Evolutionary conservation across 352 stramenopile species (phyloP).

Genomic region (Phytophthora aleatoria): DNA sequence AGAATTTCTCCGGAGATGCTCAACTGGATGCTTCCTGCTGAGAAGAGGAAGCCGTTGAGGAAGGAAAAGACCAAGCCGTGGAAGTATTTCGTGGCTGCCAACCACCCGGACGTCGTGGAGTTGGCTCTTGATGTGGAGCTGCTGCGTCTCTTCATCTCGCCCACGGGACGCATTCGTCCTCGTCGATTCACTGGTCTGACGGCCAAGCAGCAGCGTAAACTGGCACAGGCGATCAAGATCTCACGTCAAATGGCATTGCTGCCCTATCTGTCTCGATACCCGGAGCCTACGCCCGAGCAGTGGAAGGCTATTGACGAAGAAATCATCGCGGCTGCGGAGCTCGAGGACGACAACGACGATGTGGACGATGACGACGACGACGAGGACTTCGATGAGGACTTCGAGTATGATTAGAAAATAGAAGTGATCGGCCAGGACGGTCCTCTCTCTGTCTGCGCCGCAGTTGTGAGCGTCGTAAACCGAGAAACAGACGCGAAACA

Average conservation of each 20-base stretch:
- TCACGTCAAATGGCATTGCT: conserved; percentile 77
- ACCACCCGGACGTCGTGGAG: conserved; percentile 79
- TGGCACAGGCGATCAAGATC: conserved; percentile 79
- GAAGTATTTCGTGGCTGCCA: conserved; percentile 81
- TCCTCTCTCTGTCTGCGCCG: conserved; percentile 6
- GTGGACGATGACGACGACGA: conserved; percentile 69
- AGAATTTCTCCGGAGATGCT: conserved; percentile 73
- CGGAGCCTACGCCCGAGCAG: conserved; percentile 79
- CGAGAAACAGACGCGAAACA: conserved; percentile 17
- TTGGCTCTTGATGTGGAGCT: conserved; percentile 80
- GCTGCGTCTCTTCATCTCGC: conserved; percentile 83
- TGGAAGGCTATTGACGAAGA: conserved; percentile 85
- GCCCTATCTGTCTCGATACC: conserved; percentile 82
- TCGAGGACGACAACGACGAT: conserved; percentile 57
- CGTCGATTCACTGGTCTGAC: conserved; percentile 82
- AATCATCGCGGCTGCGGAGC: conserved; percentile 63
- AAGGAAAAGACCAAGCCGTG: conserved; percentile 71
- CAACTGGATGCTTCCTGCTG: conserved; percentile 80
- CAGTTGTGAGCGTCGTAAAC: conserved; percentile 21
- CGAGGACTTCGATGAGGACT: conserved; percentile 71
- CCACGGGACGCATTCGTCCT: conserved; percentile 80
- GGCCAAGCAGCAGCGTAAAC: conserved; percentile 84
- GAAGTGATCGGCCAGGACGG: conserved; percentile 21
- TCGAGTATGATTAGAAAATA: conserved; percentile 73
- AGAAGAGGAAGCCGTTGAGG: conserved; percentile 62